Evolutionary conservation across 108 stramenopile species (phyloP), one percentile per base, ranked within the genome.

Genomic region (Skeletonema menzelii): DNA sequence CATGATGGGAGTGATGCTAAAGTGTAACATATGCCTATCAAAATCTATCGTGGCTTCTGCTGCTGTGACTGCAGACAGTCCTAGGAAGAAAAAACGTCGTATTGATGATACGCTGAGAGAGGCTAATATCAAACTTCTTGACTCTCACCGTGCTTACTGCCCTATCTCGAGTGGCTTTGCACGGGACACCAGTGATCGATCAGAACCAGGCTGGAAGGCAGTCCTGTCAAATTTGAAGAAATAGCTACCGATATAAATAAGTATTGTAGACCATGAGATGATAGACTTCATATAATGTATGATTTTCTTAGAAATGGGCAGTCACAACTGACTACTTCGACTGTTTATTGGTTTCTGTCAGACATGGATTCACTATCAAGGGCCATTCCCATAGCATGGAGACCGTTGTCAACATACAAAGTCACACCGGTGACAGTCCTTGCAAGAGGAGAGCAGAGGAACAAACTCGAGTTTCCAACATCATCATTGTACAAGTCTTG

Each of bases 401-500:
- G 87, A 58, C 95, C 95, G 77, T 94, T 95, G 78, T 93, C 92
- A 40, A 94, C 97, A 70, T 94, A 96, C 70, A 97, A 77, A 31
- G 98, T 97, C 19, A 91, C 80, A 69, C 98, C 98, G 38, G 98
- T 97, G 60, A 97, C 83, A 38, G 92, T 89, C 37, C 97, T 87
- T 8, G 97, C 91, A 77, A 99, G 72, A 2, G 88, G 86, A n/a
- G 94, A 95, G 77, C 86, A 87, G 31, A 99, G 83, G 89, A 96
- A 99, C 10, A 95, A 76, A 13, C 86, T 95, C 7, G 93, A 82
- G 70, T 94, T 91, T 37, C 98, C 98, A 58, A 99, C 98, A 80
- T 99, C 98, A 69, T 99, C 98, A 83, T 85, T 94, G 93, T 97
- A 97, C 77, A 99, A 87, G 73, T 97, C 96, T 82, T 97, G 95